These are phyloP conservation scores for Penicillium argentinense DNA, from an alignment of 495 filamentous ascomycete species.

Conservation along the genomic window DNA sequence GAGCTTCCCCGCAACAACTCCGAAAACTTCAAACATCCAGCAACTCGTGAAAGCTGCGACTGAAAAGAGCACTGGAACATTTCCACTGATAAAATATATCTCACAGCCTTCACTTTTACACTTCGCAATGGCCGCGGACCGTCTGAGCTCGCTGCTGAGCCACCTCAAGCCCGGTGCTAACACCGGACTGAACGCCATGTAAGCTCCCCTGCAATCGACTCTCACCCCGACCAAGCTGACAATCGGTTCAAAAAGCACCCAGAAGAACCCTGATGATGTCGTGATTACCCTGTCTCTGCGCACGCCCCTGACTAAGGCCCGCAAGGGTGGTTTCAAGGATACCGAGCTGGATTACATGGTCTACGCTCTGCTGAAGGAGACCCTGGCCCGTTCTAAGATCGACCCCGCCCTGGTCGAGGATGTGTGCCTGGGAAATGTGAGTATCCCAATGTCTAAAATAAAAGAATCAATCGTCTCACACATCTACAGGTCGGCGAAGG, in stretches of 20 bases:
- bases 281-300: conserved; percentile 85
- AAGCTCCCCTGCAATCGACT: conserved; percentile 32
- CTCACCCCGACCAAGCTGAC: conserved; percentile 4
- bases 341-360: conserved; percentile 84
- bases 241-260: conserved; percentile 58
- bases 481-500: conserved; percentile 73
- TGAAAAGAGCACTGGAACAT: not conserved
- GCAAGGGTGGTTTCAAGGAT: conserved; percentile 92
- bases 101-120: conserved; percentile 2
- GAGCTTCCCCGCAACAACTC: conserved; percentile 27
- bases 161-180: conserved; percentile 71
- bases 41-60: not conserved
- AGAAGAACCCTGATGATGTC: conserved; percentile 93
- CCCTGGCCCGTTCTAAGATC: conserved; percentile 69
- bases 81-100: not conserved
- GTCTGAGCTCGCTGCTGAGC: conserved; percentile 82
- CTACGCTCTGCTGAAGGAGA: conserved; percentile 75
- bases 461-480: not conserved
- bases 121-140: conserved; percentile 75
- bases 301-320: conserved; percentile 74
- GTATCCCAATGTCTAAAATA: conserved; percentile 12
- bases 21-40: conserved; percentile 4
- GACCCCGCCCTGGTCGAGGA: conserved; percentile 87
- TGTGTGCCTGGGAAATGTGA: conserved; percentile 87
- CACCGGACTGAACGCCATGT: conserved; percentile 68